Evolutionary conservation across 1,139 yeast genomes (phyloP).

Genomic region (Arxiozyma heterogenica): DNA sequence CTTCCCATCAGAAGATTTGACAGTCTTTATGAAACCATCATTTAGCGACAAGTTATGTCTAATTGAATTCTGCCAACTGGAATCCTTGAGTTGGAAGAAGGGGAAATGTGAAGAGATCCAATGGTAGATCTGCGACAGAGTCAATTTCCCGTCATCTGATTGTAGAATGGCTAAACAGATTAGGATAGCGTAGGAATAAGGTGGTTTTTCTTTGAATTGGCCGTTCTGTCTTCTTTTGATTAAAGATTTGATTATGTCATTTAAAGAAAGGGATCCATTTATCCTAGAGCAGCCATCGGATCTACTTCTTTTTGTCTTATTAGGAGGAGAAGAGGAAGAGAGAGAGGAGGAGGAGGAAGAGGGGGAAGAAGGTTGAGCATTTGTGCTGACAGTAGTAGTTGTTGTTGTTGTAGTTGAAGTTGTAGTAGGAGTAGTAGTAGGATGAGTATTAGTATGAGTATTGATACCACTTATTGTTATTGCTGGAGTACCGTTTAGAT

Average conservation of each 20-base stretch:
- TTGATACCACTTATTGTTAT: no score
- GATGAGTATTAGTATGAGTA: no score
- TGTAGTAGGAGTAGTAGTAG: no score
- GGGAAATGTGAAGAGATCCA: conserved; percentile 88
- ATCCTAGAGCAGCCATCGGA: conserved; percentile 15
- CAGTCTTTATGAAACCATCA: conserved; percentile 84
- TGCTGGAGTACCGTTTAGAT: neutral
- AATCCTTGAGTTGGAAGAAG: conserved; percentile 76
- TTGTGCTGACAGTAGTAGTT: conserved; percentile 8
- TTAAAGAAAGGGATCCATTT: conserved; percentile 14
- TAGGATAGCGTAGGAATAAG: conserved; percentile 85
- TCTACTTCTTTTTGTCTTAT: conserved; percentile 17
- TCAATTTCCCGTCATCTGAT: conserved; percentile 68
- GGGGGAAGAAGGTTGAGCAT: conserved; percentile 19
- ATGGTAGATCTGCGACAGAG: conserved; percentile 80
- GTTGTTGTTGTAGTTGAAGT: no score
- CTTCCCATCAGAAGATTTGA: conserved; percentile 88
- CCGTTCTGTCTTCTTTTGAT: conserved; percentile 19
- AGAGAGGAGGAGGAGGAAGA: conserved; percentile 38
- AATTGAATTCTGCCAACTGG: conserved; percentile 91
- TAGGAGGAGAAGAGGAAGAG: conserved; percentile 35
- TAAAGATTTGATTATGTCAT: conserved; percentile 17
- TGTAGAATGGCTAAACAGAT: conserved; percentile 91
- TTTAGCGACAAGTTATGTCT: conserved; percentile 78
- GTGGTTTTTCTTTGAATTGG: conserved; percentile 53